These are phyloP conservation scores for Torulaspora globosa DNA, from an alignment of 1,139 yeast genomes.

Conservation along the genomic window DNA sequence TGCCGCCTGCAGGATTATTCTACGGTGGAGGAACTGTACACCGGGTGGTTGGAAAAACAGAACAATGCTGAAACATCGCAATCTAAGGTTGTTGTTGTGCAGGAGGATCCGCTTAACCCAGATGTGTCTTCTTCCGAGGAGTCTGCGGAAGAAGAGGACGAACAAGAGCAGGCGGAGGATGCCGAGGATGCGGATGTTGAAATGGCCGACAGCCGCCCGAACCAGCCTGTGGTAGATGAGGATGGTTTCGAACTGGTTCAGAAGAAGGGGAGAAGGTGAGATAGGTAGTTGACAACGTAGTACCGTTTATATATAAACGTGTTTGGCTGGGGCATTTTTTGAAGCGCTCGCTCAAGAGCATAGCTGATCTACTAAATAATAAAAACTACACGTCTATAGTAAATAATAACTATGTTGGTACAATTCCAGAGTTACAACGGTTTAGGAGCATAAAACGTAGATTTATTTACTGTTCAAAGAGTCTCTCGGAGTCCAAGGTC, in stretches of 20 bases:
- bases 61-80: constrained; percentile 36
- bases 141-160: constrained; percentile 33
- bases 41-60: constrained; percentile 54
- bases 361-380: constrained; percentile 4
- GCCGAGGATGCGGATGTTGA: constrained; percentile 39
- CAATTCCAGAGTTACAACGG: constrained; percentile 5
- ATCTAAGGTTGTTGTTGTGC: constrained; percentile 39
- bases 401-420: background rate
- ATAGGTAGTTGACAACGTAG: constrained; percentile 30
- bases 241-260: constrained; percentile 91
- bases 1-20: constrained; percentile 52
- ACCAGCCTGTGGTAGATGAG: constrained; percentile 72
- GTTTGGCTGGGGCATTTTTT: background rate
- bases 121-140: constrained; percentile 46
- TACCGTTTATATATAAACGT: background rate
- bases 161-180: constrained; percentile 38
- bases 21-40: constrained; percentile 56
- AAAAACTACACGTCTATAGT: constrained; percentile 5
- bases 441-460: constrained; percentile 11
- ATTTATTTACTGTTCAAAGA: constrained; percentile 10
- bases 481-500: constrained; percentile 20
- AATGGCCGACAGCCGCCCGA: constrained; percentile 30
- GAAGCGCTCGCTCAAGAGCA: background rate
- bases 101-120: constrained; percentile 60
- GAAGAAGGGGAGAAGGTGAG: constrained; percentile 49